A percentile compares a stretch with the other conserved stretches of the same genome.
Evolutionary conservation across 495 filamentous ascomycete species (phyloP).

Genomic region (Beverwykella pulmonaria): DNA sequence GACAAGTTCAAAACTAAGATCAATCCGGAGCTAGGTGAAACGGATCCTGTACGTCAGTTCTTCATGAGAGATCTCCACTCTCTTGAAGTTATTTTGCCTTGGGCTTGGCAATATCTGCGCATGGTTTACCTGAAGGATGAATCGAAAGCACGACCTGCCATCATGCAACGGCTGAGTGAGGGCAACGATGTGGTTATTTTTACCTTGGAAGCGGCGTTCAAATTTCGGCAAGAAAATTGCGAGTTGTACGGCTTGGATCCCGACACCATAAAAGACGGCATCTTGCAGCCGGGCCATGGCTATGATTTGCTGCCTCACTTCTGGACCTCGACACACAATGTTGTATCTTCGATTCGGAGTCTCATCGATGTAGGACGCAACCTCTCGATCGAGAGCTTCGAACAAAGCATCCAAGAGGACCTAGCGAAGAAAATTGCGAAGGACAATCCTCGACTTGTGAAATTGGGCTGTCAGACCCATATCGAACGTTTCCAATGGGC

Average conservation of each 20-base stretch:
- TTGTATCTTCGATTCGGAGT: conserved; percentile 58
- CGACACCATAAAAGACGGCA: conserved; percentile 65
- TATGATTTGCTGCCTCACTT: conserved; percentile 71
- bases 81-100: conserved; percentile 74
- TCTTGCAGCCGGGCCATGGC: conserved; percentile 55
- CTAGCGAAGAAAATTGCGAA: conserved; percentile 50
- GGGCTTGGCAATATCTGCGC: conserved; percentile 72
- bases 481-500: conserved; percentile 66
- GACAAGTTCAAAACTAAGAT: conserved; percentile 68
- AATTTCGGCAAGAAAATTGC: conserved; percentile 69
- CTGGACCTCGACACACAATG: conserved; percentile 74
- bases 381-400: conserved; percentile 37
- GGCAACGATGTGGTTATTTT: conserved; percentile 77
- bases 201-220: conserved; percentile 70
- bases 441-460: conserved; percentile 59
- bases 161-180: conserved; percentile 51
- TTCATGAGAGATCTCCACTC: conserved; percentile 75
- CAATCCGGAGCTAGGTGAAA: conserved; percentile 59
- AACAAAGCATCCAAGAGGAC: conserved; percentile 23
- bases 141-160: conserved; percentile 2
- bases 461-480: conserved; percentile 61
- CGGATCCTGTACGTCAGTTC: conserved; percentile 76
- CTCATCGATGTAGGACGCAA: conserved; percentile 52
- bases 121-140: conserved; percentile 59
- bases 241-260: conserved; percentile 70